Evolutionary conservation across 2,329 filamentous ascomycete genomes (phyloP), one percentile per base, ranked within the genome.

Genomic region (Aspergillus transmontanensis): DNA sequence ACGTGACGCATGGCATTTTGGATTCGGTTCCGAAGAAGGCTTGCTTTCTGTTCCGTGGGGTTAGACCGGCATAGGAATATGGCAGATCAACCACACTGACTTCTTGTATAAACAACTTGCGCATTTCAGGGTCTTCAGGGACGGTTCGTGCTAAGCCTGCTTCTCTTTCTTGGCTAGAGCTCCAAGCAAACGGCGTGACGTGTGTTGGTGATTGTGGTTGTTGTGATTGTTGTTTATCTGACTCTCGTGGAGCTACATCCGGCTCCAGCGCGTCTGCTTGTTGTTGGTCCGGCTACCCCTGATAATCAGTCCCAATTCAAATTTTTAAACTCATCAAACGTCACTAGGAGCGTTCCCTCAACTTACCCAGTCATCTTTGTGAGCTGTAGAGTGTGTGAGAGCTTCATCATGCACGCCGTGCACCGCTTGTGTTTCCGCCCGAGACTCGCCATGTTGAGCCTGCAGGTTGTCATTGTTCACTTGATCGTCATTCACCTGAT

Each of bases 1-100:
- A 79, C 73, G 59, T 72, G 75, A 51, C 75, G 77, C 78, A 80
- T 79, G 54, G 79, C 79, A 46, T 69, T 75, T 68, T 78, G 78
- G 58, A 80, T 70, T 64, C 73, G 73, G 63, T 61, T 75, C 57
- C 73, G 75, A 54, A 80, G 77, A 12, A 80, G 72, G 48, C 58
- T 71, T 57, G 79, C 78, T 79, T 78, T 80, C 79, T 80, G 56
- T 54, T 43, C 28, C 32, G 48, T 53, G 41, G 46, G 16, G n/a
- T 48, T 26, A 51, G 48, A 10, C 57, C 41, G 30, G 21, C 12
- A 48, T 36, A 23, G 28, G 28, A 28, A 6, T 57, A 48, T n/a
- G 28, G 59, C n/a, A 39, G 23, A 19, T 55, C 21, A 55, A 26
- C 12, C 5, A 36, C n/a, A 55, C 69, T 71, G 61, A 80, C 79